Percentiles rank a stretch among this genome's conserved stretches.
Evolutionary conservation across 306 rosid genomes (phyloP).

Genomic region (Rosa lucieae): DNA sequence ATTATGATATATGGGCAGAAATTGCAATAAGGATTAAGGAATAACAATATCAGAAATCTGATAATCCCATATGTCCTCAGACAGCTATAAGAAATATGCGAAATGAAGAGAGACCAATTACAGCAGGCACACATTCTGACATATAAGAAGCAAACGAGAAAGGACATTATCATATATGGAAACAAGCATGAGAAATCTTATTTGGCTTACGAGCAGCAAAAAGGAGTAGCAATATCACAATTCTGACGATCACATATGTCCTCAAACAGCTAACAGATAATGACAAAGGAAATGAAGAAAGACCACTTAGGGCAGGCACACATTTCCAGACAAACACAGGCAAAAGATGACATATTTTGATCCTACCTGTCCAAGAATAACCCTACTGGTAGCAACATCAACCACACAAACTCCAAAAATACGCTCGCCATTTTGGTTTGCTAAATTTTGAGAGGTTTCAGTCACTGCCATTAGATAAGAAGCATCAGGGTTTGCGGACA

Average conservation of each 20-base stretch:
- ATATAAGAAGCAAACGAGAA: slow-evolving; percentile 8
- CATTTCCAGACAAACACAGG: not conserved
- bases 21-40: not conserved
- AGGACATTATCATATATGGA: slow-evolving; percentile 6
- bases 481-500: slow-evolving; percentile 80
- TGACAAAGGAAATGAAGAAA: slow-evolving; percentile 7
- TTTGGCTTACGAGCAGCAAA: not conserved
- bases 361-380: slow-evolving; percentile 91
- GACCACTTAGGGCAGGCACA: not conserved
- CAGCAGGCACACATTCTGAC: not conserved
- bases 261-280: not conserved
- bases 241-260: not conserved
- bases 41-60: not conserved
- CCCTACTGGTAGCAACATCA: slow-evolving; percentile 76
- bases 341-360: not conserved
- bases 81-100: not conserved
- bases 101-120: slow-evolving; percentile 2
- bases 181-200: not conserved
- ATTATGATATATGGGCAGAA: not conserved
- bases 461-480: slow-evolving; percentile 82
- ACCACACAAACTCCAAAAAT: slow-evolving; percentile 78
- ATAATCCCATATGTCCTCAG: not conserved
- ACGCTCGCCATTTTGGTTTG: slow-evolving; percentile 44
- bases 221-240: not conserved
- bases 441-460: slow-evolving; percentile 48